Conservation (phyloP, 2,329 filamentous ascomycete genomes). For the Exutisphaerella laricina region DNA sequence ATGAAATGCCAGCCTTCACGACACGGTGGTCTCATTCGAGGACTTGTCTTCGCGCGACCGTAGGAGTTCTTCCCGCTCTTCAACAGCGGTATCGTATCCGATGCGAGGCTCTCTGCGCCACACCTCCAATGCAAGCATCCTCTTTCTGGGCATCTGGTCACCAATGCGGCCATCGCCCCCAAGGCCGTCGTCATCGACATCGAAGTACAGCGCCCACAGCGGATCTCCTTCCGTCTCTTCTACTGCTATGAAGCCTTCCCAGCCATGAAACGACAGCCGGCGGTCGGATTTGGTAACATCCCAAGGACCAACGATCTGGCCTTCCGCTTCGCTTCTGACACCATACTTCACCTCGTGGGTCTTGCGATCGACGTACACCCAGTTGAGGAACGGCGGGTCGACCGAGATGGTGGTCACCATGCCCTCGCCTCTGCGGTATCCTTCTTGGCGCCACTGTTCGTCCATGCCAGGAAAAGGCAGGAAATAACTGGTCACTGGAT, state of each 20-base stretch:
- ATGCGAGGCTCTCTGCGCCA: constrained; percentile 28
- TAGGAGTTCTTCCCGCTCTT: constrained; percentile 27
- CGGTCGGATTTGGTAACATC: constrained; percentile 67
- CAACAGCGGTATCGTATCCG: constrained; percentile 23
- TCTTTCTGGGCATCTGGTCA: constrained; percentile 16
- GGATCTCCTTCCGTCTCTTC: constrained; percentile 38
- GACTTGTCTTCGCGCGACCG: constrained; percentile 9
- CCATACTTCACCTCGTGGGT: constrained; percentile 59
- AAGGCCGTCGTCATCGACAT: constrained; percentile 43
- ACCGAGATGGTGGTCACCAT: constrained; percentile 45
- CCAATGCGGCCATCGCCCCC: constrained; percentile 26
- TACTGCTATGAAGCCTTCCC: constrained; percentile 53
- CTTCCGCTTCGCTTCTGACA: constrained; percentile 54
- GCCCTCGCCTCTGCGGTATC: constrained; percentile 37
- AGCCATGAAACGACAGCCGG: constrained; percentile 50
- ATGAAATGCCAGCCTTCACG: no score
- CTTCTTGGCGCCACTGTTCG: constrained; percentile 23
- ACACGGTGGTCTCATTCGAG: constrained; percentile 11
- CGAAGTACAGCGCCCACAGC: constrained; percentile 51
- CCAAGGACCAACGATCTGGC: constrained; percentile 72
- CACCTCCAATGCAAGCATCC: constrained; percentile 31
- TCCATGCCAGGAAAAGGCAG: constrained; percentile 44
- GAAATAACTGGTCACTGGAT: constrained; percentile 45
- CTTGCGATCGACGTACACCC: constrained; percentile 58
- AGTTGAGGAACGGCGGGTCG: constrained; percentile 59